These are phyloP conservation scores for Apodospora peruviana DNA, from an alignment of 495 filamentous ascomycete species.

Conservation along the genomic window DNA sequence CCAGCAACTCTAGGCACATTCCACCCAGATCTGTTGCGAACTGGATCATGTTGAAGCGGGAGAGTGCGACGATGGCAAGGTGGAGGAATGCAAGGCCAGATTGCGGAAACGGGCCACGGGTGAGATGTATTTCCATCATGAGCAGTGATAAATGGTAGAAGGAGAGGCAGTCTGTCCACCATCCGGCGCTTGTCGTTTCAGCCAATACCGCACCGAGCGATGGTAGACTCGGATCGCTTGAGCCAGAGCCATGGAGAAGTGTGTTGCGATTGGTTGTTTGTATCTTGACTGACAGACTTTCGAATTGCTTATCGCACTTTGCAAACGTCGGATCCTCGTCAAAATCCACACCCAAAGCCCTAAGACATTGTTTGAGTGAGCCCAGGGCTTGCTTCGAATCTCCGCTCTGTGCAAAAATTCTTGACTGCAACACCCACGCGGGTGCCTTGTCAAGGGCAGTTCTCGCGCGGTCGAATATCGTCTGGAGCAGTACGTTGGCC, in stretches of 20 bases:
- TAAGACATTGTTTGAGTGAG: conserved; percentile 60
- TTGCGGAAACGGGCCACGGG: conserved; percentile 62
- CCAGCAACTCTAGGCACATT: conserved; percentile 60
- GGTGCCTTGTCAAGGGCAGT: conserved; percentile 69
- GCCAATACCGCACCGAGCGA: conserved; percentile 69
- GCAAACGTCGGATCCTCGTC: conserved; percentile 62
- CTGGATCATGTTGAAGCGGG: conserved; percentile 65
- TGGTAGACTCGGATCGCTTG: conserved; percentile 49
- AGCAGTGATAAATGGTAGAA: conserved; percentile 73
- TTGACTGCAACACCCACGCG: conserved; percentile 71
- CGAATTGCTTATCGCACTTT: conserved; percentile 68
- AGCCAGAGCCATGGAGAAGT: conserved; percentile 45
- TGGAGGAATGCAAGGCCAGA: conserved; percentile 72
- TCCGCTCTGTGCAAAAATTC: conserved; percentile 67
- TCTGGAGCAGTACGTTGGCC: conserved; percentile 58
- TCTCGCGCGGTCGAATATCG: conserved; percentile 59
- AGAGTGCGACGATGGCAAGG: conserved; percentile 64
- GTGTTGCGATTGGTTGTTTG: conserved; percentile 53
- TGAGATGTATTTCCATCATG: conserved; percentile 64
- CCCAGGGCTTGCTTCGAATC: conserved; percentile 63
- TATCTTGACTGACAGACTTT: conserved; percentile 52
- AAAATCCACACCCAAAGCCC: conserved; percentile 59
- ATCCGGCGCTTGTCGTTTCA: conserved; percentile 74
- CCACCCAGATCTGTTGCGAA: conserved; percentile 62
- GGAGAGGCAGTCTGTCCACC: conserved; percentile 69